Evolutionary conservation across 257 asterid species (phyloP).

Genomic region (Nicotiana noctiflora): DNA sequence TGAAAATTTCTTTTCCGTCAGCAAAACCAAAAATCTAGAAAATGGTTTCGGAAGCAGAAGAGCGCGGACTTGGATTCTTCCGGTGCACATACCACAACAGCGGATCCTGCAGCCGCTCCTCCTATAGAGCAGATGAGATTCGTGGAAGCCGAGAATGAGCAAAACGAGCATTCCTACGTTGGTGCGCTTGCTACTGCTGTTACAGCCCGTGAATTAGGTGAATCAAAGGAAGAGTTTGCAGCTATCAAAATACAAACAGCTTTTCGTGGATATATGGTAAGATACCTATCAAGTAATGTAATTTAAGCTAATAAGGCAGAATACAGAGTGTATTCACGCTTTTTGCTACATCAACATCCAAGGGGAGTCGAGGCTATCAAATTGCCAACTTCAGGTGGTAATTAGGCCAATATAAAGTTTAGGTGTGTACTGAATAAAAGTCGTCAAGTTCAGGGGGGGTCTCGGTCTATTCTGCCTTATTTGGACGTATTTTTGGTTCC

Average conservation of each 20-base stretch:
- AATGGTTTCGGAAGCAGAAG: slow-evolving; percentile 51
- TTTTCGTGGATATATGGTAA: slow-evolving; percentile 76
- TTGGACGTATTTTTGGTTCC: too few relatives aligned
- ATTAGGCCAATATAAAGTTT: too few relatives aligned
- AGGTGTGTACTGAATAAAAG: too few relatives aligned
- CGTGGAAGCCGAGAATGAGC: slow-evolving; percentile 57
- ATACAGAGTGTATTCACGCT: too few relatives aligned
- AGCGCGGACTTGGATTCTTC: slow-evolving; percentile 25
- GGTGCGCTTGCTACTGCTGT: slow-evolving; percentile 64
- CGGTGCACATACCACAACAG: slow-evolving; percentile 22
- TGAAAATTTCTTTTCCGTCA: slow-evolving; percentile 10
- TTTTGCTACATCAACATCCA: too few relatives aligned
- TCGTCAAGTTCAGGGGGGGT: too few relatives aligned
- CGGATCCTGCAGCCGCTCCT: slow-evolving; percentile 17
- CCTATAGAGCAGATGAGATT: slow-evolving; percentile 35
- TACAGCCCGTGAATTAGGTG: slow-evolving; percentile 32
- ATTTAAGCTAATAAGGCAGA: background rate
- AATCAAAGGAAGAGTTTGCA: slow-evolving; percentile 57
- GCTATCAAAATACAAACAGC: slow-evolving; percentile 61
- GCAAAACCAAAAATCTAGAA: slow-evolving; percentile 36
- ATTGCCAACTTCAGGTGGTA: too few relatives aligned
- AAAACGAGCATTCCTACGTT: slow-evolving; percentile 56
- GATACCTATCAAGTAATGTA: background rate
- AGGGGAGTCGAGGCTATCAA: too few relatives aligned
- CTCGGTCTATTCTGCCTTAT: too few relatives aligned